Base-by-base conservation (phyloP, 495 filamentous ascomycete genomes). In the Penicillium roqueforti region DNA sequence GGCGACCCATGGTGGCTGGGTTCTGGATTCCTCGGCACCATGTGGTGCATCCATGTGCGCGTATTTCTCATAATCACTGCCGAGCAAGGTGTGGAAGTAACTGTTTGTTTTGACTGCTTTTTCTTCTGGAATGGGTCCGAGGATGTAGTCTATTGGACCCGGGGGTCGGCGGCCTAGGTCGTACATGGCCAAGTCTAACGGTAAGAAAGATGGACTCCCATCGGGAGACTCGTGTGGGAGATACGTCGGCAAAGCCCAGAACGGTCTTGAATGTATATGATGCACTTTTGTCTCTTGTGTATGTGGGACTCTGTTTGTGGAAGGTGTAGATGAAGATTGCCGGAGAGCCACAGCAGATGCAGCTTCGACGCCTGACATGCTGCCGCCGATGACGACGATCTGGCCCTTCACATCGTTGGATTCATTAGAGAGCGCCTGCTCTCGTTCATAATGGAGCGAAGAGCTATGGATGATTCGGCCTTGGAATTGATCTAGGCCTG, bases 331-430 rank as follows among this genome's bases (percentile, higher is more conserved):
- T 19, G 83, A 82, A 1, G 87, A 89, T 3, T 90, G 66, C 45
- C 87, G 81, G 16, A 84, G 74, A 13, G 89, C 89, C 31, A 91
- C 75, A 4, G 83, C 80, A 19, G 84, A 83, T 6, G 87, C 88
- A 37, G 85, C 82, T 71, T 95, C 91, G 8, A 83, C 79, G 0
- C 88, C 89, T 16, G 87, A 92, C 80, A 95, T 90, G 51, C 88
- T 87, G 2, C 90, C 90, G 4, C 91, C 91, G 8, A 92, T 77
- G 13, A 96, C 79, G 3, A 92, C 77, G 44, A 95, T 68, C 0
- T 32, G 53, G 9, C 53, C 31, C 2, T 40, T 38, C 8, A 20
- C 42, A 26, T 59, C 55, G 1, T 55, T 26, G 6, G n/a, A 16
- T 16, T 10, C 23, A n/a, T 19, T 25, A 20, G 2, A 28, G 7